A percentile compares a stretch with the other conserved stretches of the same genome.
Conservation (phyloP, 805 yeast genomes). For the Hanseniaspora guilliermondii region DNA sequence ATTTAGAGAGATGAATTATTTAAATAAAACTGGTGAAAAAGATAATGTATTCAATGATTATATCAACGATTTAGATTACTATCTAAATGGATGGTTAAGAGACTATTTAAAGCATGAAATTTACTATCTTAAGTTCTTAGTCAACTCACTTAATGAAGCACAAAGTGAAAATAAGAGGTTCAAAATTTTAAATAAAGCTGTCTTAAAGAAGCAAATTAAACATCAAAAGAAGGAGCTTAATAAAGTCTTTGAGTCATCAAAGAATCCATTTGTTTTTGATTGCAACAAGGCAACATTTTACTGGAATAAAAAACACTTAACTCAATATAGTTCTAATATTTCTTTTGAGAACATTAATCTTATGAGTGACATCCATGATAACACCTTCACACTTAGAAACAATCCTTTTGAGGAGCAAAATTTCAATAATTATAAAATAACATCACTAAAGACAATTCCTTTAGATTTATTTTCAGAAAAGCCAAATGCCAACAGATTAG, state of each 20-base stretch:
- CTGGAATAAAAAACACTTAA: conserved; percentile 5
- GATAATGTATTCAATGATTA: not conserved
- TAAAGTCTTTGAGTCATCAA: not conserved
- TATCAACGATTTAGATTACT: not conserved
- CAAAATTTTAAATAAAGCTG: not conserved
- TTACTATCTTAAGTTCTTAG: not conserved
- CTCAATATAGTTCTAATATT: not conserved
- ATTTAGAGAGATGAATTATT: not conserved
- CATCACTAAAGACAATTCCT: not conserved
- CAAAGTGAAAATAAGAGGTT: not conserved
- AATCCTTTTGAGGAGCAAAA: not conserved
- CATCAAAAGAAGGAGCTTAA: not conserved
- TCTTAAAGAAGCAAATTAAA: not conserved
- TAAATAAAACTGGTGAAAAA: not conserved
- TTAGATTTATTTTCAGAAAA: not conserved
- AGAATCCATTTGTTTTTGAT: not conserved
- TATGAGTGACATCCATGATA: no score
- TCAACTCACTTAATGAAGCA: not conserved
- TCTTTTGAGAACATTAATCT: not conserved
- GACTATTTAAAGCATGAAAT: not conserved
- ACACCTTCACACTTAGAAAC: not conserved
- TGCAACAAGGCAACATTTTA: not conserved
- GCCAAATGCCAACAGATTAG: not conserved
- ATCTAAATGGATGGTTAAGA: not conserved
- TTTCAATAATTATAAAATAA: not conserved